These are phyloP conservation scores for Strigomonas culicis DNA, from an alignment of 208 protist genomes.

Conservation along the genomic window DNA sequence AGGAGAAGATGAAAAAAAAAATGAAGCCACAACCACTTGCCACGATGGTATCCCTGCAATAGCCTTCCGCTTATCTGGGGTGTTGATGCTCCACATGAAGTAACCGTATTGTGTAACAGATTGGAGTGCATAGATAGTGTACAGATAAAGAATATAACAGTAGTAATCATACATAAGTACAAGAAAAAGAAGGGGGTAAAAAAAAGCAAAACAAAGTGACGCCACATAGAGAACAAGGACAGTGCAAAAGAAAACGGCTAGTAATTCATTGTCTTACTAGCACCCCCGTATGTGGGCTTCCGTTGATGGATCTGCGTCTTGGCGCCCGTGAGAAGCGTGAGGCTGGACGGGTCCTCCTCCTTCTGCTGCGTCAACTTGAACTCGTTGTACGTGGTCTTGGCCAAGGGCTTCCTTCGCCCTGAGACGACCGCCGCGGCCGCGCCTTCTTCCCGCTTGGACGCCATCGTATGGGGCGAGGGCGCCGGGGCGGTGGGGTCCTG, in stretches of 20 bases:
- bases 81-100: no score
- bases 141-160: neutral
- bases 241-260: neutral
- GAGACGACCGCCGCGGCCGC: no score
- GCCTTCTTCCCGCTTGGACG: no score
- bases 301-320: neutral
- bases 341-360: neutral
- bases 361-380: conserved; percentile 1
- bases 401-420: neutral
- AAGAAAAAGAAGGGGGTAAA: neutral
- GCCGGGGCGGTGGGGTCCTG: neutral
- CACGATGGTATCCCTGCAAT: neutral
- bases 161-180: neutral
- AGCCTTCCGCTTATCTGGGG: no score
- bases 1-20: conserved; percentile 1
- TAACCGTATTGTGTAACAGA: no score
- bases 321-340: conserved; percentile 2
- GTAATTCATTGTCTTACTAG: neutral
- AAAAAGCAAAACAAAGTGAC: neutral
- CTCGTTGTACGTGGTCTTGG: conserved; percentile 3
- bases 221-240: neutral
- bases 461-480: neutral
- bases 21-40: neutral
- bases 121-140: no score
- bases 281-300: no score